A percentile compares a stretch with the other conserved stretches of the same genome.
Conservation (phyloP, 1,284 basidiomycete genomes). For the Earliella scabrosa region DNA sequence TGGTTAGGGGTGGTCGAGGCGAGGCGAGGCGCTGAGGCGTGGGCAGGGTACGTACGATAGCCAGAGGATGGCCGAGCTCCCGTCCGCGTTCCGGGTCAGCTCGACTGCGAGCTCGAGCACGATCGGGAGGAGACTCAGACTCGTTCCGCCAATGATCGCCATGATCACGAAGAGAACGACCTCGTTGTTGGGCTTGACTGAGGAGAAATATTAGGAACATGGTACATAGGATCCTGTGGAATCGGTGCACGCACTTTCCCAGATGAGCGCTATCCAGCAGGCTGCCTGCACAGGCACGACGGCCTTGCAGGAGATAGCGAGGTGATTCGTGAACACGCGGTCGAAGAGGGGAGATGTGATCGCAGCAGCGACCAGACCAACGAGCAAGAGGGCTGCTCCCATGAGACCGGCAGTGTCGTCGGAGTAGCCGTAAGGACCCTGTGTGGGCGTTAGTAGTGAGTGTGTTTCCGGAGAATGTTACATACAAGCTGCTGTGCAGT, state of each 20-base stretch:
- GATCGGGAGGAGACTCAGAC: slow-evolving; percentile 72
- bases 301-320: slow-evolving; percentile 62
- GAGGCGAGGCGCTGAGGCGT: neutral
- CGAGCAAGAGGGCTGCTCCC: slow-evolving; percentile 67
- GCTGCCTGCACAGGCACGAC: slow-evolving; percentile 63
- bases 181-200: slow-evolving; percentile 63
- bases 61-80: slow-evolving; percentile 76
- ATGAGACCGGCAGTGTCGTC: slow-evolving; percentile 65
- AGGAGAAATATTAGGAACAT: too few species aligned
- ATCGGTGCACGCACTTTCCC: slow-evolving; percentile 61
- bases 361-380: slow-evolving; percentile 69
- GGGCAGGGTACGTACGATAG: slow-evolving; percentile 49
- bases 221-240: neutral
- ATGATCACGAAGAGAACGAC: slow-evolving; percentile 67
- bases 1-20: neutral
- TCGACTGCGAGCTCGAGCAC: slow-evolving; percentile 77
- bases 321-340: slow-evolving; percentile 71
- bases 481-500: slow-evolving; percentile 70
- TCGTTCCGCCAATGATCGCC: slow-evolving; percentile 66
- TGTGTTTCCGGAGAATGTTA: slow-evolving; percentile 7
- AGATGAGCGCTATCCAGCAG: slow-evolving; percentile 74
- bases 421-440: slow-evolving; percentile 79
- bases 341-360: slow-evolving; percentile 77
- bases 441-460: neutral
- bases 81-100: slow-evolving; percentile 76